Base-by-base conservation (phyloP, 768 basidiomycete genomes). In the Sporobolomyces pararoseus region DNA sequence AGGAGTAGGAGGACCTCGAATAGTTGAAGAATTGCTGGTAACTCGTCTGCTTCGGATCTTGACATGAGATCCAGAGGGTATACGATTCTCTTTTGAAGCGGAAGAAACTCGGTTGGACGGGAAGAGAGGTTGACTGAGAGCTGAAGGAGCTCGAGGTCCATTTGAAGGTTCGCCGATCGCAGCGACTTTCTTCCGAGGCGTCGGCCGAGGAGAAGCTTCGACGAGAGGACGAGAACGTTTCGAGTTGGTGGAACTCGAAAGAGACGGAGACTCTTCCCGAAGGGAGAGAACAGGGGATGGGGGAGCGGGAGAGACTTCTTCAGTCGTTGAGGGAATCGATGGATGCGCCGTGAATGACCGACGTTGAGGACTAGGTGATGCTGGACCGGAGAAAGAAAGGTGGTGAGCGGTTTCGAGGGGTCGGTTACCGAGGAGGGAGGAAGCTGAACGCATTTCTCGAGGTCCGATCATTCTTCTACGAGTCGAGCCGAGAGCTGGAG, bases 111-210 rank as follows among this genome's bases (percentile, higher is more conserved):
- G 25, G 23, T 17, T 27, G 34, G 39, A 29, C 3, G 65, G 39
- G 50, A 61, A 57, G 21, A 66, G 47, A 4, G 58, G 57, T n/a
- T 52, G 65, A 3, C n/a, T 37, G 39, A 66, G 58, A n/a, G 58
- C 49, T 7, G 65, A 66, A 0, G 65, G 65, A 2, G 42, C 58
- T 13, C 63, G 68, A 31, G 68, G 68, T 4, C 44, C 58, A 7
- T 31, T 25, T 14, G 31, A 9, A 1, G 7, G 5, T 7, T 44
- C 61, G 21, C 37, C 50, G 50, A 71, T n/a, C 0, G 65, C 46
- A 1, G 71, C 71, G 31, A 72, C 31, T 53, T 68, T 72, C 63
- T 72, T 72, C 3, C 66, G 66, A 25, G 71, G 71, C 2, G 71
- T 55, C 7, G 71, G 63, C 3, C 71, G 66, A 1, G 71, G 71